phyloP scores from a whole-genome alignment of 805 yeast genomes.

The Millerozyma miso region DNA sequence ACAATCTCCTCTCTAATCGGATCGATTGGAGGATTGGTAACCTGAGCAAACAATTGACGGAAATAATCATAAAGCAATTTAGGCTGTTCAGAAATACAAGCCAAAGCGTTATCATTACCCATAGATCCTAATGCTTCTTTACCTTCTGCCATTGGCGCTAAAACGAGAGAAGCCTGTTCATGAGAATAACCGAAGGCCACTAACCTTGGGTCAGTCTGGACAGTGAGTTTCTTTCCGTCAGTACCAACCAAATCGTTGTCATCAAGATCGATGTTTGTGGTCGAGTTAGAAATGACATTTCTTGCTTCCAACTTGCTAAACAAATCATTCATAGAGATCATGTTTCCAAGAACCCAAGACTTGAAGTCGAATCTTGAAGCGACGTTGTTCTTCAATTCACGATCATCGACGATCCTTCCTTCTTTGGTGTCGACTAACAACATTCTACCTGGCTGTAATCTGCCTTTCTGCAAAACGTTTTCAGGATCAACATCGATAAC shows the following conservation, averaged over 20 bases:
- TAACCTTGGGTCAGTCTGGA: constrained; percentile 79
- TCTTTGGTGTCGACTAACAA: constrained; percentile 88
- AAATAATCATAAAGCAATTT: constrained; percentile 87
- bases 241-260: constrained; percentile 24
- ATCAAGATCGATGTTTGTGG: constrained; percentile 12
- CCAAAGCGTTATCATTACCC: constrained; percentile 97
- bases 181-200: constrained; percentile 90
- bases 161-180: constrained; percentile 78
- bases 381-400: constrained; percentile 76
- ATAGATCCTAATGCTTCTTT: constrained; percentile 96
- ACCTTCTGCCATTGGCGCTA: constrained; percentile 95
- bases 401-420: constrained; percentile 91
- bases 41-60: constrained; percentile 95
- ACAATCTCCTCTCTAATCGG: constrained; percentile 96
- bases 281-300: constrained; percentile 12
- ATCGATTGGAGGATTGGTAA: constrained; percentile 97
- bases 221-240: constrained; percentile 27
- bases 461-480: constrained; percentile 81
- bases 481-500: constrained; percentile 86
- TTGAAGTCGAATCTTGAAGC: constrained; percentile 85
- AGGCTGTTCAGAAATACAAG: constrained; percentile 92
- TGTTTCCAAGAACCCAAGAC: constrained; percentile 85
- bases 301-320: constrained; percentile 50
- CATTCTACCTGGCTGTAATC: constrained; percentile 95
- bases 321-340: constrained; percentile 80